A percentile compares a stretch with the other conserved stretches of the same genome.
phyloP scores from a whole-genome alignment of 78 protist species.

The Polysphondylium violaceum region DNA sequence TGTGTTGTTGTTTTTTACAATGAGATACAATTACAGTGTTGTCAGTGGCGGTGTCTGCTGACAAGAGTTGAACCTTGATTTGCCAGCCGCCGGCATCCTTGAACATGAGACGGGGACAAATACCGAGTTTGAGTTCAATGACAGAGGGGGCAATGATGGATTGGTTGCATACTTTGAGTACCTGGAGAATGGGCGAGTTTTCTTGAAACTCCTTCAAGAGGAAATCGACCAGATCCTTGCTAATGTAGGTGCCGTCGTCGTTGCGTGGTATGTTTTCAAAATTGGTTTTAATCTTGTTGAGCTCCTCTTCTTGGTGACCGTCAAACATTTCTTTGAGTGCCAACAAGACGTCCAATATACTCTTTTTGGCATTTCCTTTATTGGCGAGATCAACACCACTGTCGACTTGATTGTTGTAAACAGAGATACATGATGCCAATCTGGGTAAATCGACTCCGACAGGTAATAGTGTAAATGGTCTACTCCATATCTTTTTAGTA shows the following conservation, averaged over 20 bases:
- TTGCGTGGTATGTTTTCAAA: not conserved
- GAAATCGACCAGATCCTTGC: not conserved
- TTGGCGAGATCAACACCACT: conserved; percentile 6
- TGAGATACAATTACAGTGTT: conserved; percentile 42
- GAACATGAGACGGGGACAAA: conserved; percentile 37
- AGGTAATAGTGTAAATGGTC: conserved; percentile 17
- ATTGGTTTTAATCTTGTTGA: not conserved
- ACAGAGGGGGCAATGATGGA: conserved; percentile 76
- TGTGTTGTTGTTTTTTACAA: conserved; percentile 59
- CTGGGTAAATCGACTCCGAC: conserved; percentile 72
- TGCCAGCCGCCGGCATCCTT: conserved; percentile 75
- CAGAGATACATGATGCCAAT: conserved; percentile 40
- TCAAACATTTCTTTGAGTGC: conserved; percentile 4
- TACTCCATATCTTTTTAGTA: conserved; percentile 50
- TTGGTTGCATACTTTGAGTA: conserved; percentile 57
- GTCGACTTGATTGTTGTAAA: not conserved
- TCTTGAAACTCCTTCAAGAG: conserved; percentile 12
- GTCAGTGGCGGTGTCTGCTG: not conserved
- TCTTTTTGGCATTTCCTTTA: not conserved
- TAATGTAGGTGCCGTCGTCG: not conserved
- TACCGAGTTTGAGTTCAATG: conserved; percentile 38
- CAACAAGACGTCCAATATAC: conserved; percentile 10
- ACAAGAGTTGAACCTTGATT: not conserved
- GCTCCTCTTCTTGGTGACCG: not conserved
- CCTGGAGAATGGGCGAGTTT: conserved; percentile 20